Evolutionary conservation across 192 early-diverging fungal species (phyloP).

Genomic region (Coemansia sp.): DNA sequence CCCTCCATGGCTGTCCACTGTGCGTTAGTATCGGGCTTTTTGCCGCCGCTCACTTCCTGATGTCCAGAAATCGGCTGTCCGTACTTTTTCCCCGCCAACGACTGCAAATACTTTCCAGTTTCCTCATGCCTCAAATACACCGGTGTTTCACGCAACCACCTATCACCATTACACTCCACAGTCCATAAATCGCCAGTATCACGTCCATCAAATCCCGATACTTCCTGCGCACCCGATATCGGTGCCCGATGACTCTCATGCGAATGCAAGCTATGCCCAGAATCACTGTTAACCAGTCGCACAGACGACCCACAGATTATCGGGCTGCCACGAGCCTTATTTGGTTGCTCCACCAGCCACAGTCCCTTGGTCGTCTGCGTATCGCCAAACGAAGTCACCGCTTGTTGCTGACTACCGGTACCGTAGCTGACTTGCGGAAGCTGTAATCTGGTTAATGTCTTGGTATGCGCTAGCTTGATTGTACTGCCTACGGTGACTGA

Average conservation of each 20-base stretch:
- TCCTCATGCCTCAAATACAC: conserved; percentile 40
- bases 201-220: conserved; percentile 49
- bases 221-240: conserved; percentile 48
- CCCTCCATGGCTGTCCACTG: conserved; percentile 53
- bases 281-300: conserved; percentile 48
- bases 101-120: conserved; percentile 36
- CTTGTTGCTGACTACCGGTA: conserved; percentile 54
- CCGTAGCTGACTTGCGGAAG: conserved; percentile 55
- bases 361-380: conserved; percentile 23
- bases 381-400: conserved; percentile 36
- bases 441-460: conserved; percentile 29
- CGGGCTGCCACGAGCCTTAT: conserved; percentile 15
- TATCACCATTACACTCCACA: conserved; percentile 26
- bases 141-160: conserved; percentile 36
- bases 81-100: conserved; percentile 44
- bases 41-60: conserved; percentile 47
- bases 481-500: conserved; percentile 43
- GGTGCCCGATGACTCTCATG: conserved; percentile 43
- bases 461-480: conserved; percentile 42
- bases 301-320: conserved; percentile 24
- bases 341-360: conserved; percentile 28
- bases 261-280: conserved; percentile 46
- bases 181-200: conserved; percentile 50
- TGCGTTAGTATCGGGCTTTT: conserved; percentile 34
- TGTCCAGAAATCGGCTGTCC: conserved; percentile 48